Evolutionary conservation across 2,329 filamentous ascomycete genomes (phyloP), one percentile per base, ranked within the genome.

Genomic region (Botrytis pseudocinerea): DNA sequence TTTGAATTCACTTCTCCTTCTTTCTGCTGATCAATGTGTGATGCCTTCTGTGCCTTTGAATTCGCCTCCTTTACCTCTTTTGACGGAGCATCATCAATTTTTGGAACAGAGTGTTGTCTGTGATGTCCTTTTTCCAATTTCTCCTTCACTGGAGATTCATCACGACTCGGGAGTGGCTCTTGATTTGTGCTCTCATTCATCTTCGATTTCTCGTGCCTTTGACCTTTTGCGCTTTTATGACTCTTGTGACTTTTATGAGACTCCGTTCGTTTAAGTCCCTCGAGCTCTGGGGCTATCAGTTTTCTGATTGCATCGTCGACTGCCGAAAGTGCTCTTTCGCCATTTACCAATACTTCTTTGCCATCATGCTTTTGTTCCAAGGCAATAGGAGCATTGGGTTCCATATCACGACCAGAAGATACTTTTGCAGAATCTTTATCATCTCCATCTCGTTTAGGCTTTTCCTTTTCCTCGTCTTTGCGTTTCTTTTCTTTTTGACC

Each of bases 381-480:
- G 12, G 3, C 9, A 12, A 32, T 68, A 20, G n/a, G 54, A 18
- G 22, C 38, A 10, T 46, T 68, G 25, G n/a, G 38, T 10, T 72
- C 70, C 20, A 40, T 28, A 57, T 72, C 61, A 59, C 63, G 61
- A 44, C 54, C 61, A 18, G 62, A 46, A 44, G 61, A 48, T 18
- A 14, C 32, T n/a, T 68, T 72, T 48, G 70, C 35, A 42, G 51
- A 46, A 66, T 72, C 70, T 42, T 72, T 72, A 40, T 72, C 70
- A 12, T 71, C 69, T 51, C 18, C 44, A 22, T 65, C 69, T 35
- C 69, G 69, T 42, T 71, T 71, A 7, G 42, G 44, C 38, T 51
- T 71, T n/a, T 64, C 69, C n/a, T 71, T 71, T 64, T 71, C 69
- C n/a, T 72, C 70, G 7, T 72, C 70, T 38, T 72, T 72, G 51